Base-by-base conservation (phyloP, 2,329 filamentous ascomycete species). In the Akanthomyces dipterigenus region DNA sequence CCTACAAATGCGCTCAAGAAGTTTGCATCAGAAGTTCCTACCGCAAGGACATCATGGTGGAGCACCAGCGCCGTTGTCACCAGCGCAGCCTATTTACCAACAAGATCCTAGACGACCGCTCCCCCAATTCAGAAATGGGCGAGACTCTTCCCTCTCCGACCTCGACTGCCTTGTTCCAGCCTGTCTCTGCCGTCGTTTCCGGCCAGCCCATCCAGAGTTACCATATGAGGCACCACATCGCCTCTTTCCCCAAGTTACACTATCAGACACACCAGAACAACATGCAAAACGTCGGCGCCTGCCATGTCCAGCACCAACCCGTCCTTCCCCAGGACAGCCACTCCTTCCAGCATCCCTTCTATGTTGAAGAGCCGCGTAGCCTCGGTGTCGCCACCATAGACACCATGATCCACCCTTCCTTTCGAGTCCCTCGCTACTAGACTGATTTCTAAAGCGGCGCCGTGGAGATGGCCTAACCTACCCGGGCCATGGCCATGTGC, bases 21-120 rank as follows among this genome's bases (percentile, higher is more conserved):
- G 83, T 83, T 34, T 88, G 86, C 69, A 71, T 81, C 40, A 88
- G 87, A 74, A 88, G 87, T 71, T 89, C 89, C 71, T 89, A 87
- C 72, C 80, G 87, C 60, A 89, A 89, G 72, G 89, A 86, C 5
- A 89, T 85, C 60, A 86, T 87, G 84, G 82, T 88, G 59, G 88
- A 88, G 73, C 85, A 87, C 69, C 83, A 87, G 69, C 77, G 84
- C 58, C 78, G 83, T 26, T 84, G 82, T 1, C 84, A 87, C 68
- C 82, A 86, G 67, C 80, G 83, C 64, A 80, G 84, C 42, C 74
- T 83, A 60, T 78, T 85, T 66, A 78, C 80, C 45, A 80, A 81
- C 59, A 82, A 86, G 66, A 70, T 73, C 7, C 69, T 79, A 45
- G 82, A 82, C 66, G 81, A 84, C 67, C 81, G 75, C 70, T 79